Base-by-base conservation (phyloP, 2,329 filamentous ascomycete species). In the Didymella lethalis region DNA sequence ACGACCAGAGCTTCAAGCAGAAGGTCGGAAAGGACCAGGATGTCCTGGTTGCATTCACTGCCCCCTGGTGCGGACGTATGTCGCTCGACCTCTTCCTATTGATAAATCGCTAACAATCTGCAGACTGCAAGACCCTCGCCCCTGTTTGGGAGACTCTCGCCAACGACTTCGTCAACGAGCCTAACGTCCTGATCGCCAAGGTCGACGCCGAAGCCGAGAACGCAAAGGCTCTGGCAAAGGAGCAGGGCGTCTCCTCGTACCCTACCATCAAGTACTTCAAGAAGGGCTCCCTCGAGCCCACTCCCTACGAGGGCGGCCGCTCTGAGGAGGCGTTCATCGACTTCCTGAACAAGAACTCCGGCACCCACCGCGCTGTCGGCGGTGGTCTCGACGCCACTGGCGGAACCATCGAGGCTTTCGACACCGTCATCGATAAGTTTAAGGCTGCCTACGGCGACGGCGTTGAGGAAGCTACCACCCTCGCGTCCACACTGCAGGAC, bases 221-320 rank as follows among this genome's bases (percentile, higher is more conserved):
- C 79, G 87, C 90, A 78, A 97, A 97, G 81, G 85, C 86, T 44
- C 88, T 89, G 48, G 89, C 93, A 50, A 80, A 87, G 74, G 87
- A 89, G 50, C 89, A 95, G 75, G 92, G 88, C 61, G 87, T 99
- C 67, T 85, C 85, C 54, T 92, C 90, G 34, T 99, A 96, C 85
- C 95, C 95, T 48, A 99, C 95, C 63, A 97, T 99, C 84, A 97
- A 97, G 83, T 99, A 90, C 86, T 99, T 97, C 86, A 86, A 92
- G 68, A 90, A 90, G 77, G 93, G 93, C 69, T 91, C 88, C 74
- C 90, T 85, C 64, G 87, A 90, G 73, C 78, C 88, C 45, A 84
- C 89, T 69, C 75, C 83, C 45, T 99, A 97, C 85, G 81, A 83
- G 53, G 89, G 90, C 61, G 91, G 86, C 62, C 93, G 95, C 66